phyloP scores from a whole-genome alignment of 2,329 filamentous ascomycete genomes.

The Emergomyces pasteurianus region DNA sequence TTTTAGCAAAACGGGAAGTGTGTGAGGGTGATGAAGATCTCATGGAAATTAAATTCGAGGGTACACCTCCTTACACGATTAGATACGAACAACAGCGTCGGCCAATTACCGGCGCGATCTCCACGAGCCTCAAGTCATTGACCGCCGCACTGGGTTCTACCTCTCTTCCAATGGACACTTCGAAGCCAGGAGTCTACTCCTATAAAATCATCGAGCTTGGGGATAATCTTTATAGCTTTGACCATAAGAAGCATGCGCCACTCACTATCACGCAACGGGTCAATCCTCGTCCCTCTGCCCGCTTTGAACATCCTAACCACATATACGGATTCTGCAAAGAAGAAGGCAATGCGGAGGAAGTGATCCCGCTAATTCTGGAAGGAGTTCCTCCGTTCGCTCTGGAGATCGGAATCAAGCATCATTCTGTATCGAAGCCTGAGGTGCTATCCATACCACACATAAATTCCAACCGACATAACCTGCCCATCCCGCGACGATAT shows the following conservation, averaged over 20 bases:
- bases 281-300: constrained; percentile 68
- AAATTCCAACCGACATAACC: constrained; percentile 57
- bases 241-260: constrained; percentile 51
- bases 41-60: constrained; percentile 68
- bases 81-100: constrained; percentile 71
- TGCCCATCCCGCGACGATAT: constrained; percentile 73
- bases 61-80: constrained; percentile 70
- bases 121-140: constrained; percentile 56
- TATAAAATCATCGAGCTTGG: constrained; percentile 76
- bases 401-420: constrained; percentile 87
- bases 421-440: constrained; percentile 67
- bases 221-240: constrained; percentile 74
- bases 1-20: constrained; percentile 64
- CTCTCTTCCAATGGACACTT: constrained; percentile 75
- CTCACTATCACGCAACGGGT: constrained; percentile 70
- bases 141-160: constrained; percentile 66
- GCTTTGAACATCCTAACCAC: constrained; percentile 75
- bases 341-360: constrained; percentile 68
- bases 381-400: constrained; percentile 80
- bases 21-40: constrained; percentile 92
- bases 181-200: constrained; percentile 67
- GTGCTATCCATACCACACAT: constrained; percentile 73
- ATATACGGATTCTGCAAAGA: constrained; percentile 93
- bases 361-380: constrained; percentile 73
- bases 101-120: constrained; percentile 52